Conservation (phyloP, 2,329 filamentous ascomycete genomes). For the Penicillium sp. region DNA sequence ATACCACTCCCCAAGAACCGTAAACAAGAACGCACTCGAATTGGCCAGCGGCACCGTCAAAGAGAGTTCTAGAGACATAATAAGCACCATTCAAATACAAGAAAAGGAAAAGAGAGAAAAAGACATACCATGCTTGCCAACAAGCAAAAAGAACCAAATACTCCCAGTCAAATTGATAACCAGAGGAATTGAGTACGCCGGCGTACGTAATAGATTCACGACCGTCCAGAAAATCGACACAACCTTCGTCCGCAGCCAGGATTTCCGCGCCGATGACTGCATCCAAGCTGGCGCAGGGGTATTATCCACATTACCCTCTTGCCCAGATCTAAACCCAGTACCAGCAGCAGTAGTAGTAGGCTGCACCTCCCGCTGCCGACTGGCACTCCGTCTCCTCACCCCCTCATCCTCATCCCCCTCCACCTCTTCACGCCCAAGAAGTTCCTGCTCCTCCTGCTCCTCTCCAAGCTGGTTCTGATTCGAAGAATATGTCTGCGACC, state of each 20-base stretch:
- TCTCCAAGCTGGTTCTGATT: neutral
- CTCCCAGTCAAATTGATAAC: conserved; percentile 89
- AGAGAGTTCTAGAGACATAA: conserved; percentile 69
- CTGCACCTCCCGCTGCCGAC: conserved; percentile 13
- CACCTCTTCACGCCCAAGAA: conserved; percentile 14
- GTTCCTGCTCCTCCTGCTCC: conserved; percentile 18
- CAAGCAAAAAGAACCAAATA: conserved; percentile 94
- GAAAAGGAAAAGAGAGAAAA: conserved; percentile 2
- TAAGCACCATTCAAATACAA: neutral
- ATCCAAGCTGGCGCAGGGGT: conserved; percentile 35
- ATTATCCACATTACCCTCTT: conserved; percentile 21
- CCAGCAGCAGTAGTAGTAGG: conserved; percentile 50
- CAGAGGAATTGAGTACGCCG: conserved; percentile 81
- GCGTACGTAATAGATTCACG: conserved; percentile 76
- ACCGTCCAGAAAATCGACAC: conserved; percentile 74
- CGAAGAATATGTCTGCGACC: conserved; percentile 11
- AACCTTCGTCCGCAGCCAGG: conserved; percentile 66
- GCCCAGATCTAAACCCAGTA: conserved; percentile 34
- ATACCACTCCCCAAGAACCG: conserved; percentile 92
- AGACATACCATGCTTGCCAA: conserved; percentile 82
- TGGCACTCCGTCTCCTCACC: conserved; percentile 19
- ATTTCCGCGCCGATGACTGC: conserved; percentile 34
- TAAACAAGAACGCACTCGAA: conserved; percentile 93
- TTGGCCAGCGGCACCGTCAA: conserved; percentile 95
- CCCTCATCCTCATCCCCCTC: conserved; percentile 11